These are phyloP conservation scores for Fraxinus americana DNA, from an alignment of 257 asterid genomes.

Conservation along the genomic window DNA sequence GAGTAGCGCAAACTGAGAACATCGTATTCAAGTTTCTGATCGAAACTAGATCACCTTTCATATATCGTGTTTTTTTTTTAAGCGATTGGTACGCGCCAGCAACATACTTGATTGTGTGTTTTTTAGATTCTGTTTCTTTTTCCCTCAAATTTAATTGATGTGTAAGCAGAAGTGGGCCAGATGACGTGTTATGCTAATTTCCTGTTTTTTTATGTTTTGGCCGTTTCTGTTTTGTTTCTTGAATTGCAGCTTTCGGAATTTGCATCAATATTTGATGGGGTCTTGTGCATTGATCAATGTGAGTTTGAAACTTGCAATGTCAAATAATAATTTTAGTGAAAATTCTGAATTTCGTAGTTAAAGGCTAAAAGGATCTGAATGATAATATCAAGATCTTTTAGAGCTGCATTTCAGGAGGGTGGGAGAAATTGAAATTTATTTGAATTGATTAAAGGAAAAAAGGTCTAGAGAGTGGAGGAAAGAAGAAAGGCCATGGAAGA, in stretches of 20 bases:
- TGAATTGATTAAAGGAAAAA: conserved; percentile 29
- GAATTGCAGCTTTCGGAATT: conserved; percentile 30
- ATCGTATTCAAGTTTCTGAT: conserved; percentile 14
- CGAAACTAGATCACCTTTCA: conserved; percentile 15
- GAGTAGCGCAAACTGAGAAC: conserved; percentile 32
- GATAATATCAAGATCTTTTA: conserved; percentile 26
- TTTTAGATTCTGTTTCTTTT: not conserved
- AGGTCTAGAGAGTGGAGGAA: conserved; percentile 1
- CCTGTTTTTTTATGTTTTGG: conserved; percentile 3
- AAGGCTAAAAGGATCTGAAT: conserved; percentile 15
- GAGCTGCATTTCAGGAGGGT: conserved; percentile 22
- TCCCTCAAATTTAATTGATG: not conserved
- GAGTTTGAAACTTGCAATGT: conserved; percentile 25
- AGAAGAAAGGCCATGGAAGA: conserved; percentile 65
- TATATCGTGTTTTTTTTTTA: conserved; percentile 29
- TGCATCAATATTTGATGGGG: conserved; percentile 27
- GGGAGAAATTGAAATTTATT: conserved; percentile 32
- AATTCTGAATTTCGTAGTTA: conserved; percentile 16
- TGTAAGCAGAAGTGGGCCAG: conserved; percentile 27
- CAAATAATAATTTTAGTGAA: conserved; percentile 20
- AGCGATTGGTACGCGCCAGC: no score
- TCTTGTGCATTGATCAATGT: conserved; percentile 20
- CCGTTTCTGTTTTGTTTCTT: conserved; percentile 4
- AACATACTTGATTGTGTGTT: no score
- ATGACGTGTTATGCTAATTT: conserved; percentile 19